Evolutionary conservation across 176 grass and related monocot genomes (phyloP), one percentile per base, ranked within the genome.

Genomic region (Elaeis guineensis): DNA sequence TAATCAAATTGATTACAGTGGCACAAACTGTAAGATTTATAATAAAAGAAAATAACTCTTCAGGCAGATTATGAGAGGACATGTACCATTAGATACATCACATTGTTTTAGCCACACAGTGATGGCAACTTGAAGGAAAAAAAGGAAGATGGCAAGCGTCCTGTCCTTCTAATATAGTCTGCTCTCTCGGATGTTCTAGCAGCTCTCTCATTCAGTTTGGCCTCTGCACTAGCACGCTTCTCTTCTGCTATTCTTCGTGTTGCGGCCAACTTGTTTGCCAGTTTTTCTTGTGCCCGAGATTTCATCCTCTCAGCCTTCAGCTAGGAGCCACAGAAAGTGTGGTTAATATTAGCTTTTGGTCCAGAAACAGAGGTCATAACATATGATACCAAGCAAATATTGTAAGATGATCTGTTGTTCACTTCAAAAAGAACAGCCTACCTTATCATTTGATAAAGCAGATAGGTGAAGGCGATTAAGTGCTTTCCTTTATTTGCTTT

Each of bases 51-150:
- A 44, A 44, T 6, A 44, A 1, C 8, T 12, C 8, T 44, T 44
- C 12, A 44, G 2, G 32, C 9, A 35, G 32, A 35, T 6, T 6
- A 35, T 35, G 23, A 23, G 32, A 35, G 32, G 7, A 8, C 2
- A 35, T 35, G 7, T 9, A 35, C 1, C 11, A 35, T 35, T 44
- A 44, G 2, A 12, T 44, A 14, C 35, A 44, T 44, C 35, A 44
- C 35, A 44, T 44, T 14, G 35, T 44, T 54, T 21, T 76, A 93
- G 72, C 83, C 87, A 66, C 92, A 96, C 0, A 96, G 67, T 14
- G 80, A 96, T 8, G 86, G 81, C 48, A 96, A 58, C 80, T 82
- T 96, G 75, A 90, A 85, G 69, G 82, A 89, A 79, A 86, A 78
- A 58, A 82, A 83, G 2, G 78, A 81, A 16, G 85, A 88, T 5